Evolutionary conservation across 306 rosid species (phyloP).

Genomic region (Fragaria vesca): DNA sequence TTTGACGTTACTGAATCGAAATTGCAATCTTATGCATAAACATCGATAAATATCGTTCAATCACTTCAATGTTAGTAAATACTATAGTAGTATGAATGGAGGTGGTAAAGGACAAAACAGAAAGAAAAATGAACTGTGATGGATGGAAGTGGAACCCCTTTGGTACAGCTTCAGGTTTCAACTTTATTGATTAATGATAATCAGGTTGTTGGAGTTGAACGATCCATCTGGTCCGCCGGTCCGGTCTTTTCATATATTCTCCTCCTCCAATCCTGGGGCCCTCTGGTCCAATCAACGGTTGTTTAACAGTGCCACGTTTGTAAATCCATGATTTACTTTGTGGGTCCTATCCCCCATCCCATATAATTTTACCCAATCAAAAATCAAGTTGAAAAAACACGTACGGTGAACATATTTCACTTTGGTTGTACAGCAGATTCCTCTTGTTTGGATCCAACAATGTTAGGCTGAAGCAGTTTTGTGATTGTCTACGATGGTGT

Average conservation of each 20-base stretch:
- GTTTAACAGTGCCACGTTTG: neutral
- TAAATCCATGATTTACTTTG: neutral
- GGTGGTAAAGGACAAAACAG: too few species aligned
- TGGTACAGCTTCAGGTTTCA: slow-evolving; percentile 9
- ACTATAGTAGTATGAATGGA: too few species aligned
- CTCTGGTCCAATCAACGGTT: neutral
- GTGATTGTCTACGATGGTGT: neutral
- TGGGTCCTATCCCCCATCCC: neutral
- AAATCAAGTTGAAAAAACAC: neutral
- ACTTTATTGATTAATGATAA: slow-evolving; percentile 24
- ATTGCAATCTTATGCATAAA: too few species aligned
- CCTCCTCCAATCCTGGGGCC: neutral
- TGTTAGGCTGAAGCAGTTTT: neutral
- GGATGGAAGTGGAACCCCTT: neutral
- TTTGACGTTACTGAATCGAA: too few species aligned
- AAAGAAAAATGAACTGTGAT: too few species aligned
- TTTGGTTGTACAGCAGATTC: neutral
- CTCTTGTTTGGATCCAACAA: neutral
- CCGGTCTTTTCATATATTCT: neutral
- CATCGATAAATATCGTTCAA: too few species aligned
- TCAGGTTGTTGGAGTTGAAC: slow-evolving; percentile 1
- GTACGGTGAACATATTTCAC: neutral
- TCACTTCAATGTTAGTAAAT: too few species aligned
- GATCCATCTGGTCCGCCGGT: neutral
- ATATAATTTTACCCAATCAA: neutral